These are phyloP conservation scores for Rhodotorula paludigena DNA, from an alignment of 768 basidiomycete genomes.

Conservation along the genomic window DNA sequence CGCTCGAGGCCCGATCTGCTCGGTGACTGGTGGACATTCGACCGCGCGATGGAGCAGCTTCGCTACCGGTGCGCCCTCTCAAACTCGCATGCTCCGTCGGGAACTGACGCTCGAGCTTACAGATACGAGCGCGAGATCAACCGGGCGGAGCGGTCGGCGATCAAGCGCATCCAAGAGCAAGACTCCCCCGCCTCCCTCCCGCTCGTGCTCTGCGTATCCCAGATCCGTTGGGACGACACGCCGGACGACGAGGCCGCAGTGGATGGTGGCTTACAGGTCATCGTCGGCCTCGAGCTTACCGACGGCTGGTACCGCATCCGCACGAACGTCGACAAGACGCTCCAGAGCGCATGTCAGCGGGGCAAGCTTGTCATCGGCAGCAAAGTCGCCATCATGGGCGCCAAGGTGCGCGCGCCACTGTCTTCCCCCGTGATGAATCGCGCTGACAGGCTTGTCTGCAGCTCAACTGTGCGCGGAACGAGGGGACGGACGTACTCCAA, in stretches of 20 bases:
- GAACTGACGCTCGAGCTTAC: background rate
- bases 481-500: slow-evolving; percentile 75
- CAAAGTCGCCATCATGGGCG: slow-evolving; percentile 75
- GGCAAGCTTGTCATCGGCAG: slow-evolving; percentile 68
- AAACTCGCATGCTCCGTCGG: background rate
- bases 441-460: slow-evolving; percentile 43
- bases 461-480: slow-evolving; percentile 64
- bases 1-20: slow-evolving; percentile 61
- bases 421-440: background rate
- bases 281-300: slow-evolving; percentile 75
- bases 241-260: slow-evolving; percentile 11
- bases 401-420: slow-evolving; percentile 58
- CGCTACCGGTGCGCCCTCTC: slow-evolving; percentile 66
- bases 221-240: slow-evolving; percentile 57
- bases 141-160: slow-evolving; percentile 67
- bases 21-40: slow-evolving; percentile 72
- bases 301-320: slow-evolving; percentile 94
- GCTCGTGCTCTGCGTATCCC: slow-evolving; percentile 78
- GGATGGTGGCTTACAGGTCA: slow-evolving; percentile 45
- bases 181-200: slow-evolving; percentile 74
- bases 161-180: slow-evolving; percentile 74
- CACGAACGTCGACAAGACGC: slow-evolving; percentile 66
- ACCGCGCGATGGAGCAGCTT: slow-evolving; percentile 73
- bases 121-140: slow-evolving; percentile 89
- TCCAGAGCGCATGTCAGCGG: slow-evolving; percentile 64